Percentiles rank a stretch among this genome's conserved stretches.
phyloP scores from a whole-genome alignment of 345 rosid species.

The Populus euphratica region DNA sequence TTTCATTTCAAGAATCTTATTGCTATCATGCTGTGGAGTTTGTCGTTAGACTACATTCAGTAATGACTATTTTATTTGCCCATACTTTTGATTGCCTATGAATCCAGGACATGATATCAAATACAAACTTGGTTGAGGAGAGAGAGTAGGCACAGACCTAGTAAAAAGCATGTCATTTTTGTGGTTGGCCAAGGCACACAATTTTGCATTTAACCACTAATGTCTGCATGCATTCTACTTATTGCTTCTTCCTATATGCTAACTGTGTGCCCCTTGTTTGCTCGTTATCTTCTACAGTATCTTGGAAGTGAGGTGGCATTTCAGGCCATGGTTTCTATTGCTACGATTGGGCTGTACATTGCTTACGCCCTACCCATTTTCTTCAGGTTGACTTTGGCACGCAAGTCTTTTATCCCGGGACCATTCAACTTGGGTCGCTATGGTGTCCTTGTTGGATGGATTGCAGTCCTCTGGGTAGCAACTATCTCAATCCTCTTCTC shows the following conservation, averaged over 20 bases:
- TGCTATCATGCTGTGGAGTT: no score
- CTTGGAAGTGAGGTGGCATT: conserved; percentile 89
- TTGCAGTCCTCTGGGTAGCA: conserved; percentile 82
- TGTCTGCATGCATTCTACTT: neutral
- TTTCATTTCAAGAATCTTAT: neutral
- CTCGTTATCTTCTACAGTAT: conserved; percentile 49
- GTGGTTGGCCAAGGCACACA: neutral
- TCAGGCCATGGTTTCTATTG: conserved; percentile 95
- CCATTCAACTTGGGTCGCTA: conserved; percentile 81
- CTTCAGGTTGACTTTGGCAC: conserved; percentile 76
- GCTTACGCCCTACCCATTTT: conserved; percentile 88
- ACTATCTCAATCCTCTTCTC: conserved; percentile 90
- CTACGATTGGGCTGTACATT: conserved; percentile 89
- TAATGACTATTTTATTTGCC: neutral
- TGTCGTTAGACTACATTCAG: neutral
- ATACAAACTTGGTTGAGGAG: no score
- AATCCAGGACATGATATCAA: neutral
- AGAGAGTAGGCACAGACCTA: neutral
- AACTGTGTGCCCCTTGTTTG: neutral
- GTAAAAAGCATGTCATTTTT: neutral
- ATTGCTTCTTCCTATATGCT: conserved; percentile 3
- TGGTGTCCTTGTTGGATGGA: conserved; percentile 69
- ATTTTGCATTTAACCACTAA: neutral
- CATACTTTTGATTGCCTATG: neutral
- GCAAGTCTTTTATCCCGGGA: conserved; percentile 65